Conservation (phyloP, 805 yeast genomes). For the Starmerella scarabaei region DNA sequence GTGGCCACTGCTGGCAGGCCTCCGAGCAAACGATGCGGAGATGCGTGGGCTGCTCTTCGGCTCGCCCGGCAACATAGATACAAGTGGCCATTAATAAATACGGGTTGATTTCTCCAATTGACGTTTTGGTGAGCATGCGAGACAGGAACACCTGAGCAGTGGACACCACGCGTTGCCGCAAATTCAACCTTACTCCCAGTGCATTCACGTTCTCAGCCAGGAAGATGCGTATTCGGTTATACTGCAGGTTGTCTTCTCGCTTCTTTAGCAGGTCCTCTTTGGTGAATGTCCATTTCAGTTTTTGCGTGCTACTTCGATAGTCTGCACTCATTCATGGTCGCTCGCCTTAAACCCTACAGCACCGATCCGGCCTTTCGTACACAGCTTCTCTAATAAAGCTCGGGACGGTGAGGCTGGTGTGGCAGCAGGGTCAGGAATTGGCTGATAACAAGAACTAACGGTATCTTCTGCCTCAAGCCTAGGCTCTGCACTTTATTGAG, state of each 20-base stretch:
- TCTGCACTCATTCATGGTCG: constrained; percentile 37
- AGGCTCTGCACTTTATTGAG: no score
- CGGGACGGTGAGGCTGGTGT: no score
- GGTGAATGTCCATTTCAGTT: constrained; percentile 69
- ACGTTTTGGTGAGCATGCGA: constrained; percentile 48
- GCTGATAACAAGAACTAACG: no score
- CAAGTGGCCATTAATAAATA: constrained; percentile 74
- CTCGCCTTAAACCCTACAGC: no score
- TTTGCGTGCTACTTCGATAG: constrained; percentile 77
- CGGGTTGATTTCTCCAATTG: constrained; percentile 69
- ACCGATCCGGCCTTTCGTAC: no score
- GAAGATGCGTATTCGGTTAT: constrained; percentile 38
- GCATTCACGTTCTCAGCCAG: constrained; percentile 62
- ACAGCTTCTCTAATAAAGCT: no score
- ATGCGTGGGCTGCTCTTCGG: constrained; percentile 92
- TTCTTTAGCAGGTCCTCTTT: constrained; percentile 40
- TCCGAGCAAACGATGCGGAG: constrained; percentile 71
- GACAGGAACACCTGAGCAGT: constrained; percentile 78
- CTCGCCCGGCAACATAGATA: constrained; percentile 79
- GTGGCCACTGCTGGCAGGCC: constrained; percentile 88
- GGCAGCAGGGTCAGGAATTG: no score
- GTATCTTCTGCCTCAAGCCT: no score
- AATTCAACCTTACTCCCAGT: constrained; percentile 62
- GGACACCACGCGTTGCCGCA: constrained; percentile 73
- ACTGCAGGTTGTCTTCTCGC: constrained; percentile 29